Evolutionary conservation across 2,329 filamentous ascomycete genomes (phyloP), one percentile per base, ranked within the genome.

Genomic region (Helicocarpus griseus): DNA sequence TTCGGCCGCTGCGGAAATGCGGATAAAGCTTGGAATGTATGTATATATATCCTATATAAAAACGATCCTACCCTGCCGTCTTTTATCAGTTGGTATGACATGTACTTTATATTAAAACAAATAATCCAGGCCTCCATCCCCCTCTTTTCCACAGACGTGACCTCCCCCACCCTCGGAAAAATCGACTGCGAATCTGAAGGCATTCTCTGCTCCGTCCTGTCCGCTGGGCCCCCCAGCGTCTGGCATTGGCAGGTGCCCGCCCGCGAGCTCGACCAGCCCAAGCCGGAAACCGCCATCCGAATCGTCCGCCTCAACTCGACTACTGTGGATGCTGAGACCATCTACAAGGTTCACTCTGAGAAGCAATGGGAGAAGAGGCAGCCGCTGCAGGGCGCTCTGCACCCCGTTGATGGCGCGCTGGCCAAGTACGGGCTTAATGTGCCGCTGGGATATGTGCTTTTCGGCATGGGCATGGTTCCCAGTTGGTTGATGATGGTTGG

Each of bases 401-500:
- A 85, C 65, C 81, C 81, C 7, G 79, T 80, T 56, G 78, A 82
- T 61, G 78, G 81, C 43, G 67, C 63, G 56, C 64, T 83, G 41
- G 76, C 77, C 47, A 64, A 81, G 65, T 72, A 73, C 59, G 69
- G 73, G 38, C 65, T 83, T 48, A 73, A 70, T 39, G 64, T 81
- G 50, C 75, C 77, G 14, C 61, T 81, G 33, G 81, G 75, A 5
- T 82, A 81, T 57, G 63, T 72, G 40, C 71, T 83, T 50, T 82
- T 72, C 64, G 75, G 63, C 28, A 75, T 84, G 61, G 70, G 74
- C 31, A 71, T 74, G 65, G 73, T 83, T 57, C 81, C 81, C 2
- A 81, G 76, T 59, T 85, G 81, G 81, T 61, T 77, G 53, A 77
- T 82, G 56, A 84, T 85, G 81, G 76, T 85, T 56, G 65, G 73